Evolutionary conservation across 371 early-diverging fungal genomes (phyloP).

Genomic region (Mycotypha africana): DNA sequence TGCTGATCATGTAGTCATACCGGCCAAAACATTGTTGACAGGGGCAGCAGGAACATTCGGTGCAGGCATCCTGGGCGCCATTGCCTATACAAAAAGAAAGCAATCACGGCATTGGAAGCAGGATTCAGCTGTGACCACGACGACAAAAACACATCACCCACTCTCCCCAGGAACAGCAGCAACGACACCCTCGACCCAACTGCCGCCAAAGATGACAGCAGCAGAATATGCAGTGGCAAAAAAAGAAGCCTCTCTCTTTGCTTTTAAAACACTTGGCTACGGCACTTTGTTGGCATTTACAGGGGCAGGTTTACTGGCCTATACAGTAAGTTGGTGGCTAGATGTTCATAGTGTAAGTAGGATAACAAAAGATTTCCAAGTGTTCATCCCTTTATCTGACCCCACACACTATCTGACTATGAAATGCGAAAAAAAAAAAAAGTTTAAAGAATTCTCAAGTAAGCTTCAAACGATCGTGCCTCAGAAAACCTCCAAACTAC

Average conservation of each 20-base stretch:
- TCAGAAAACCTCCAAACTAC: slow-evolving; percentile 22
- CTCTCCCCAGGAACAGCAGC: too few relatives aligned
- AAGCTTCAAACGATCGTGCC: slow-evolving; percentile 39
- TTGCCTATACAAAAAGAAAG: slow-evolving; percentile 42
- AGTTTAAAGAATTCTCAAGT: slow-evolving; percentile 44
- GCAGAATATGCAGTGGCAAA: slow-evolving; percentile 36
- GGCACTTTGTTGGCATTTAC: slow-evolving; percentile 39
- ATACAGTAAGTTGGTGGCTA: slow-evolving; percentile 29
- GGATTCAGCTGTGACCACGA: slow-evolving; percentile 12
- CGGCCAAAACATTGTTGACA: slow-evolving; percentile 16
- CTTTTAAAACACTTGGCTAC: slow-evolving; percentile 37
- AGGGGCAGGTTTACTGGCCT: slow-evolving; percentile 29
- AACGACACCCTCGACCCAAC: too few relatives aligned
- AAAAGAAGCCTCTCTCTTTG: slow-evolving; percentile 31
- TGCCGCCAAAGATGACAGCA: slow-evolving; percentile 38
- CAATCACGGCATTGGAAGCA: slow-evolving; percentile 24
- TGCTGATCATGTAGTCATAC: too few relatives aligned
- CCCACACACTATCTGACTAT: background rate
- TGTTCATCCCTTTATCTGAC: background rate
- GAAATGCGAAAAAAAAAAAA: background rate
- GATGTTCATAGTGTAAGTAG: slow-evolving; percentile 41
- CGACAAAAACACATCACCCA: too few relatives aligned
- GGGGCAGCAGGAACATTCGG: slow-evolving; percentile 39
- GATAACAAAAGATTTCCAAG: background rate
- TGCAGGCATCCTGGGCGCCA: slow-evolving; percentile 37